phyloP scores from a whole-genome alignment of 345 rosid genomes.

The Moricandia arvensis region DNA sequence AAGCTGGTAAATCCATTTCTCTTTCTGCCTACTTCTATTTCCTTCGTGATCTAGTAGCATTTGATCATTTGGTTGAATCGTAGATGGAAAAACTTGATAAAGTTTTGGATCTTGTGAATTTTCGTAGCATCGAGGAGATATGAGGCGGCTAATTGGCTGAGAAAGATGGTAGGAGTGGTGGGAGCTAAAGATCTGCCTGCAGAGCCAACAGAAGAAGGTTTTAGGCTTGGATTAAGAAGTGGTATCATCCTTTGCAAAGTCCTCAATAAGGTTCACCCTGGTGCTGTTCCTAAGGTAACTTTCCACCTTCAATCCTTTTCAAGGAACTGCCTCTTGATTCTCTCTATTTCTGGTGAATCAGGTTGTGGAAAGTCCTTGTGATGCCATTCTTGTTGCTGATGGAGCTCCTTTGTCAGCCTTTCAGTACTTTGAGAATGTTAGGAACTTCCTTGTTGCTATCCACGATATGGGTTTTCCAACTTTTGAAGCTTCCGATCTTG shows the following conservation, averaged over 20 bases:
- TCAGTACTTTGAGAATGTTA: conserved; percentile 86
- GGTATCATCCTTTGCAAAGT: conserved; percentile 85
- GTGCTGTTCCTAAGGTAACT: conserved; percentile 69
- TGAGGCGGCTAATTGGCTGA: conserved; percentile 83
- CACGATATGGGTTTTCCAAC: conserved; percentile 71
- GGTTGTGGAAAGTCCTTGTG: conserved; percentile 86
- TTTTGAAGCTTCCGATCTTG: conserved; percentile 91
- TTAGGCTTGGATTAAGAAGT: conserved; percentile 80
- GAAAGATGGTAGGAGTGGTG: conserved; percentile 75
- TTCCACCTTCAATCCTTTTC: not conserved
- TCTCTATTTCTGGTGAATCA: conserved; percentile 19
- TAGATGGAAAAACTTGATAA: no score
- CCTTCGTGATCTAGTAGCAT: not conserved
- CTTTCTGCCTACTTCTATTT: not conserved
- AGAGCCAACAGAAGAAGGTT: conserved; percentile 81
- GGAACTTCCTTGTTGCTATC: conserved; percentile 80
- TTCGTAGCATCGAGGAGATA: conserved; percentile 62
- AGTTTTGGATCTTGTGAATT: not conserved
- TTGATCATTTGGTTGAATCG: not conserved
- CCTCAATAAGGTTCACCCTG: conserved; percentile 74
- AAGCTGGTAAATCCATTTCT: conserved; percentile 52
- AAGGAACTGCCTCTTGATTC: not conserved
- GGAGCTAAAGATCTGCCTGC: conserved; percentile 83
- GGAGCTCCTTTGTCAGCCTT: conserved; percentile 88
- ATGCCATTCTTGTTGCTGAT: conserved; percentile 65